phyloP scores from a whole-genome alignment of 2,329 filamentous ascomycete genomes.

The Amphichorda felina region DNA sequence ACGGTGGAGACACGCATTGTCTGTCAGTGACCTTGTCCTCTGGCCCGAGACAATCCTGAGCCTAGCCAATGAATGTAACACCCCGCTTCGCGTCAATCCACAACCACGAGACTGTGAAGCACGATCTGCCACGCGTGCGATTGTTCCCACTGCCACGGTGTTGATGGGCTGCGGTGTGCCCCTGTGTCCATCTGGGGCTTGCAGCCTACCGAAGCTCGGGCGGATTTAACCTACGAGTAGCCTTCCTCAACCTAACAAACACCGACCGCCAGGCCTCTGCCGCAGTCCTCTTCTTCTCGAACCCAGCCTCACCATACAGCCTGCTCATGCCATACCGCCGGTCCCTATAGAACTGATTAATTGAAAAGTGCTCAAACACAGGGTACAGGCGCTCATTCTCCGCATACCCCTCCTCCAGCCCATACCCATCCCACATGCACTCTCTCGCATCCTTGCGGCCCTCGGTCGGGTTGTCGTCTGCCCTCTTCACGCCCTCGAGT shows the following conservation, averaged over 20 bases:
- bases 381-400: slow-evolving; percentile 20
- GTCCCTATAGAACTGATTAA: slow-evolving; percentile 30
- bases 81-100: too few species aligned
- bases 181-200: too few species aligned
- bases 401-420: slow-evolving; percentile 22
- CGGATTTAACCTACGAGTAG: slow-evolving; percentile 27
- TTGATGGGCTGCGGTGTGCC: too few species aligned
- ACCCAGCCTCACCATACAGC: slow-evolving; percentile 24
- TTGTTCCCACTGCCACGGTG: too few species aligned
- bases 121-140: too few species aligned
- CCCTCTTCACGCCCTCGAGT: slow-evolving; percentile 11
- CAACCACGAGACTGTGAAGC: too few species aligned
- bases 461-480: slow-evolving; percentile 14
- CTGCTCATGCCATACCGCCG: slow-evolving; percentile 30
- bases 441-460: slow-evolving; percentile 20
- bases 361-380: slow-evolving; percentile 27
- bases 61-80: too few species aligned
- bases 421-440: slow-evolving; percentile 19
- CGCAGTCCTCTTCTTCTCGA: slow-evolving; percentile 25
- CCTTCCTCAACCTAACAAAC: slow-evolving; percentile 29
- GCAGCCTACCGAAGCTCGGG: slow-evolving; percentile 2
- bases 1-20: too few species aligned
- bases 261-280: slow-evolving; percentile 23
- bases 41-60: too few species aligned
- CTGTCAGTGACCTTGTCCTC: too few species aligned